A percentile compares a stretch with the other conserved stretches of the same genome.
Conservation (phyloP, 2,329 filamentous ascomycete species). For the Pseudogymnoascus pannorum region DNA sequence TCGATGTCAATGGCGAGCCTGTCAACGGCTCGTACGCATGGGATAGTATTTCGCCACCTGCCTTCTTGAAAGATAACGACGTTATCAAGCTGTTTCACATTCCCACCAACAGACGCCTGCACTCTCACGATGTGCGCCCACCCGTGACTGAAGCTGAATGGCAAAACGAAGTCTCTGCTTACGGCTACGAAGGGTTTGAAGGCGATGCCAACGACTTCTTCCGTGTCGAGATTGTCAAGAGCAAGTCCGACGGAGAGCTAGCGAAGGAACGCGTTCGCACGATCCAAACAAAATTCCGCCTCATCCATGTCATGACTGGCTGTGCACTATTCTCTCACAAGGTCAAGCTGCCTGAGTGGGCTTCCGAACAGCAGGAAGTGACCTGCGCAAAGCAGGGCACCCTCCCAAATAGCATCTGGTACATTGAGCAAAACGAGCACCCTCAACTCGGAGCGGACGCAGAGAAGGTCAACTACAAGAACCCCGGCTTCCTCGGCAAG, state of each 20-base stretch:
- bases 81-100: constrained; percentile 78
- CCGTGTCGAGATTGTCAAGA: constrained; percentile 89
- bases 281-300: constrained; percentile 93
- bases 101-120: constrained; percentile 78
- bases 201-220: constrained; percentile 96
- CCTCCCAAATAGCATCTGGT: constrained; percentile 95
- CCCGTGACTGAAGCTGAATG: constrained; percentile 82
- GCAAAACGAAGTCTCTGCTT: constrained; percentile 95
- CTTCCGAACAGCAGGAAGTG: constrained; percentile 97
- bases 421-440: constrained; percentile 85
- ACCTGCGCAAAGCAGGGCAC: constrained; percentile 89
- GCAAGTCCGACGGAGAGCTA: constrained; percentile 67
- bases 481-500: constrained; percentile 93
- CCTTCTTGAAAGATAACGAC: constrained; percentile 70
- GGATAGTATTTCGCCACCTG: constrained; percentile 61
- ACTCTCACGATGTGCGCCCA: constrained; percentile 90
- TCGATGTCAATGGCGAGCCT: constrained; percentile 64
- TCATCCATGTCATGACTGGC: constrained; percentile 94
- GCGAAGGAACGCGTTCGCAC: constrained; percentile 84
- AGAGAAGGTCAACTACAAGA: constrained; percentile 92
- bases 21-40: constrained; percentile 79
- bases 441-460: constrained; percentile 64
- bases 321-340: constrained; percentile 97
- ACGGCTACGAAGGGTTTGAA: constrained; percentile 93
- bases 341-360: constrained; percentile 97